Conservation (phyloP, 176 grass and related monocot genomes). For the Aegilops umbellulata region DNA sequence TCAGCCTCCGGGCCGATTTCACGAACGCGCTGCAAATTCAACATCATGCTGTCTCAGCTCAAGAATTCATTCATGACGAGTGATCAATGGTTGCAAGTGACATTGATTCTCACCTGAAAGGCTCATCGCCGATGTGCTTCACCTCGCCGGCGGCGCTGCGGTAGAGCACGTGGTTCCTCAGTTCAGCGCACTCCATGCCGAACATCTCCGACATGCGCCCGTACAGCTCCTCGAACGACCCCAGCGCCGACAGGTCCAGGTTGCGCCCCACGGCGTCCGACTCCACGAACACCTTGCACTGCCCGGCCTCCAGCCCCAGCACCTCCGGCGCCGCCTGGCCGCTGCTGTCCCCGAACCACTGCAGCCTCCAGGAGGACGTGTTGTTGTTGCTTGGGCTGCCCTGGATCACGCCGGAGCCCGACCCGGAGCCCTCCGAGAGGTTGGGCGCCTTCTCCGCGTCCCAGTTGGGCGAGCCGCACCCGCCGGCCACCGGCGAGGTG, state of each 20-base stretch:
- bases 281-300: constrained; percentile 88
- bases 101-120: constrained; percentile 59
- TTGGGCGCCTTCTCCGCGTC: constrained; percentile 56
- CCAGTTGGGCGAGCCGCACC: constrained; percentile 43
- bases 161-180: constrained; percentile 68
- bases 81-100: background rate
- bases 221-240: constrained; percentile 74
- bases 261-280: constrained; percentile 79
- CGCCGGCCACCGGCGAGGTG: no score
- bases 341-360: constrained; percentile 9
- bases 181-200: constrained; percentile 38
- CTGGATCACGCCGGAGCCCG: constrained; percentile 64
- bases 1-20: constrained; percentile 80
- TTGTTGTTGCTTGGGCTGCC: constrained; percentile 48
- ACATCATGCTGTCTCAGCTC: background rate
- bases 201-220: constrained; percentile 67
- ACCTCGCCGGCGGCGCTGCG: constrained; percentile 44
- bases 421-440: constrained; percentile 62
- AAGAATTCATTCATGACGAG: background rate
- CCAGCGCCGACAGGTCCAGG: constrained; percentile 62
- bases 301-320: constrained; percentile 36
- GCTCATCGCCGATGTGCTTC: constrained; percentile 71
- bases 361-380: constrained; percentile 6
- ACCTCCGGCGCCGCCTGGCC: background rate
- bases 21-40: constrained; percentile 65